These are phyloP conservation scores for Exsudoporus frostii DNA, from an alignment of 768 basidiomycete genomes.

Conservation along the genomic window DNA sequence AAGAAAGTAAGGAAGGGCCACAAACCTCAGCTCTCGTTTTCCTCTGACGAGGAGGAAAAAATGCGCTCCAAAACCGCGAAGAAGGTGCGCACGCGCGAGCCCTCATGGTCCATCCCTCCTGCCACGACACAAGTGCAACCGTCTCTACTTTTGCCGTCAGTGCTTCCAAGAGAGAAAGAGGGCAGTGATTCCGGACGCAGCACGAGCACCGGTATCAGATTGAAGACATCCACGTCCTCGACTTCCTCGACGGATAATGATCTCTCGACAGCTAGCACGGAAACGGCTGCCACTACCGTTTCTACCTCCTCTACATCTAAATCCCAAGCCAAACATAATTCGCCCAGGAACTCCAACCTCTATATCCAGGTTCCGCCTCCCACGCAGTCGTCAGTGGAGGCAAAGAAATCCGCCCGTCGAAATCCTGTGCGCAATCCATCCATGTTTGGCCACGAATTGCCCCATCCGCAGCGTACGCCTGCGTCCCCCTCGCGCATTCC, in stretches of 20 bases:
- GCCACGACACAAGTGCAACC: conserved; percentile 20
- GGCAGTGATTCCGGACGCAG: conserved; percentile 19
- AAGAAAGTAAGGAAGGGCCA: conserved; percentile 35
- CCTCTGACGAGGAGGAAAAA: conserved; percentile 79
- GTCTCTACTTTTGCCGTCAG: conserved; percentile 23
- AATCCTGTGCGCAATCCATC: conserved; percentile 59
- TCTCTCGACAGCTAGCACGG: conserved; percentile 31
- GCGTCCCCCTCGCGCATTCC: conserved; percentile 31
- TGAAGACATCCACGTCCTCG: conserved; percentile 28
- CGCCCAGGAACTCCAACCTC: conserved; percentile 17
- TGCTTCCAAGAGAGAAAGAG: conserved; percentile 10
- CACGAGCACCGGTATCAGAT: conserved; percentile 14
- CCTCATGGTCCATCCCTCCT: conserved; percentile 30
- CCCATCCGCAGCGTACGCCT: conserved; percentile 39
- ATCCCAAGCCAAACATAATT: conserved; percentile 17
- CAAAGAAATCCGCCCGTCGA: conserved; percentile 34
- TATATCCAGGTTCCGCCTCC: conserved; percentile 22
- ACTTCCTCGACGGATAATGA: conserved; percentile 33
- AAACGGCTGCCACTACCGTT: conserved; percentile 30
- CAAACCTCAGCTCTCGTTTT: conserved; percentile 45
- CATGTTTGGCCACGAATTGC: conserved; percentile 66
- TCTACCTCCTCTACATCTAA: conserved; percentile 19
- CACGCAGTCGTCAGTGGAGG: conserved; percentile 13
- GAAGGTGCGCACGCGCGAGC: conserved; percentile 48
- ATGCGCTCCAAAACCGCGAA: conserved; percentile 56